Base-by-base conservation (phyloP, 2,329 filamentous ascomycete species). In the Calcarisporium arbuscula region DNA sequence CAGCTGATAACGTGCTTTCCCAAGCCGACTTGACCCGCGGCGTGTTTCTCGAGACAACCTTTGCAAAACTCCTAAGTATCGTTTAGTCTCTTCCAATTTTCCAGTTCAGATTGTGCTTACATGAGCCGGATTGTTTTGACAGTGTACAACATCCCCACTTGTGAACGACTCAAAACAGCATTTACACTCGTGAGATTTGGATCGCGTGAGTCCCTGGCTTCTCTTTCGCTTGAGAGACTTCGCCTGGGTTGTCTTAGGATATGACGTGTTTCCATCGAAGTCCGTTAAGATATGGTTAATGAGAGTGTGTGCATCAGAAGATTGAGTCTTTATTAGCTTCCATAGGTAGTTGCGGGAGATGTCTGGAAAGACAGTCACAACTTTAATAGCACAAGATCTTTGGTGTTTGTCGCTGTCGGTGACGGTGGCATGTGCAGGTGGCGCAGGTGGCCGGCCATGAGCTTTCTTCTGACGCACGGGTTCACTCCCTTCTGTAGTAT, bases 121-220 rank as follows among this genome's bases (percentile, higher is more conserved):
- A 40, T 89, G 84, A 2, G 60, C 44, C 0, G 52, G 47, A 0
- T 71, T 64, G 12, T 70, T 77, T 32, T 76, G 60, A 53, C 87
- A 94, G 43, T 74, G 66, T 2, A 85, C 70, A 64, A 85, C 77
- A 30, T 78, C 71, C 45, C 85, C 84, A 29, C 77, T 57, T 3
- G 83, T 70, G 32, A 68, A 67, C 5, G 86, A 78, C 6, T 67
- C 66, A 49, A 74, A 92, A 56, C 87, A 94, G 50, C 84, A 87
- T 28, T 69, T 71, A 46, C 82, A 94, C 45, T 90, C 84, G 9
- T 66, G 56, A 26, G n/a, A n/a, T n/a, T n/a, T n/a, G n/a, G n/a
- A n/a, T n/a, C n/a, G n/a, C n/a, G n/a, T n/a, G n/a, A n/a, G n/a
- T 1, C 44, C 47, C 2, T n/a, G n/a, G n/a, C 47, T 40, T 12